Evolutionary conservation across 2,329 filamentous ascomycete genomes (phyloP).

Genomic region (Metarhizium rileyi): DNA sequence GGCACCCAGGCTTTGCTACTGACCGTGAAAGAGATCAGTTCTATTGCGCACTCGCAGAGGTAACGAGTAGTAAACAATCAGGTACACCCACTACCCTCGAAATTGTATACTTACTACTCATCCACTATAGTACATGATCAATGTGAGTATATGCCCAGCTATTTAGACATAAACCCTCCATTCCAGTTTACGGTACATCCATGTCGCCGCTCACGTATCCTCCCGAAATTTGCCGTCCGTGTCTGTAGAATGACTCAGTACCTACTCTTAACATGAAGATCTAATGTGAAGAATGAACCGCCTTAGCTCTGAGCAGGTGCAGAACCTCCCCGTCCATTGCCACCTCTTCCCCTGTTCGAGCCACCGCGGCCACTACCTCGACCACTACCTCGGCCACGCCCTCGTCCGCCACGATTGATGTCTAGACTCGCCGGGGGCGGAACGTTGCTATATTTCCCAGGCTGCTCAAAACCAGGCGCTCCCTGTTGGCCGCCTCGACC

Average conservation of each 20-base stretch:
- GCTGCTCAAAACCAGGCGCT: slow-evolving; percentile 14
- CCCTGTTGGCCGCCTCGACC: slow-evolving; percentile 19
- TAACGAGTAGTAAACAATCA: neutral
- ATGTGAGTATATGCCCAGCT: neutral
- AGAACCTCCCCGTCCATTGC: slow-evolving; percentile 12
- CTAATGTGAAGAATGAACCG: neutral
- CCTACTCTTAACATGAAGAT: neutral
- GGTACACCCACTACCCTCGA: neutral
- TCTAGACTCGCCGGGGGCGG: slow-evolving; percentile 52
- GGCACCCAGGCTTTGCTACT: no score
- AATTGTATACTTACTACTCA: neutral
- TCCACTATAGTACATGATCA: neutral
- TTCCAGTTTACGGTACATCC: neutral
- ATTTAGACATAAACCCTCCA: neutral
- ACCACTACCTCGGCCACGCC: slow-evolving; percentile 30
- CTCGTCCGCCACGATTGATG: slow-evolving; percentile 28
- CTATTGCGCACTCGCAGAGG: no score
- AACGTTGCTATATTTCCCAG: slow-evolving; percentile 40
- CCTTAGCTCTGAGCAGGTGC: slow-evolving; percentile 9
- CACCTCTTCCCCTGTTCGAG: slow-evolving; percentile 24
- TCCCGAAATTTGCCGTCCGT: neutral
- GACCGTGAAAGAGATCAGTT: no score
- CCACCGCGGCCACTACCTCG: slow-evolving; percentile 29
- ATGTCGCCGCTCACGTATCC: no score
- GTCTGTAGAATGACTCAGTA: neutral